Evolutionary conservation across 2,329 filamentous ascomycete genomes (phyloP).

Genomic region (Ophiostoma angusticollis): DNA sequence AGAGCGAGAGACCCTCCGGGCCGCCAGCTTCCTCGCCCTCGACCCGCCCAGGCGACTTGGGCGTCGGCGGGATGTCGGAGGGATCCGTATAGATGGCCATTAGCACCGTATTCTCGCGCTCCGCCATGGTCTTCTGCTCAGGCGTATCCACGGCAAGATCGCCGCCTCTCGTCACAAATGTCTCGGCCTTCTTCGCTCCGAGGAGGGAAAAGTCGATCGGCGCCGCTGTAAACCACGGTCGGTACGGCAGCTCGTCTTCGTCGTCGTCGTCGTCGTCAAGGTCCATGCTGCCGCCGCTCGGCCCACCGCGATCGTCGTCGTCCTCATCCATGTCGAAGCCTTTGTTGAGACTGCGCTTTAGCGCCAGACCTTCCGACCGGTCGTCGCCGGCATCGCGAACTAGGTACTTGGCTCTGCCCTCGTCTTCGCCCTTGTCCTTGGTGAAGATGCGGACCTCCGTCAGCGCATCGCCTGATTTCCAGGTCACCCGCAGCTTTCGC

Average conservation of each 20-base stretch:
- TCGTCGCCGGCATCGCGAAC: constrained; percentile 61
- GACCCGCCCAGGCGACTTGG: constrained; percentile 34
- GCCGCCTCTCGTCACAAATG: constrained; percentile 43
- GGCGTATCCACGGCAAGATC: constrained; percentile 36
- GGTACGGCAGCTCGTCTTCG: constrained; percentile 38
- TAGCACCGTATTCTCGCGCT: constrained; percentile 45
- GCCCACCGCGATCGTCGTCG: constrained; percentile 31
- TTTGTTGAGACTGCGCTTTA: constrained; percentile 41
- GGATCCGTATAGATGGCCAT: constrained; percentile 46
- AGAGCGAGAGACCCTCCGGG: constrained; percentile 19
- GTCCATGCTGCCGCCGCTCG: neutral
- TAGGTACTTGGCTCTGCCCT: constrained; percentile 54
- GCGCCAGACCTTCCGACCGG: constrained; percentile 57
- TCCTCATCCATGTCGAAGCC: constrained; percentile 33
- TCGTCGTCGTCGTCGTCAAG: constrained; percentile 31
- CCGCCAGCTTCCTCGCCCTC: neutral
- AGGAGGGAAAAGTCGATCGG: constrained; percentile 29
- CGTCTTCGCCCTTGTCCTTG: constrained; percentile 62
- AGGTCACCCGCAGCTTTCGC: constrained; percentile 56
- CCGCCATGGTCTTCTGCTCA: constrained; percentile 41
- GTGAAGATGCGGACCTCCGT: constrained; percentile 57
- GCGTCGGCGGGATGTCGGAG: constrained; percentile 42
- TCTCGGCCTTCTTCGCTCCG: constrained; percentile 32
- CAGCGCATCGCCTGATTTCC: constrained; percentile 54
- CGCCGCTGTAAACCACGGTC: constrained; percentile 38